Conservation (phyloP, 768 basidiomycete species). For the Lactarius evosmus region DNA sequence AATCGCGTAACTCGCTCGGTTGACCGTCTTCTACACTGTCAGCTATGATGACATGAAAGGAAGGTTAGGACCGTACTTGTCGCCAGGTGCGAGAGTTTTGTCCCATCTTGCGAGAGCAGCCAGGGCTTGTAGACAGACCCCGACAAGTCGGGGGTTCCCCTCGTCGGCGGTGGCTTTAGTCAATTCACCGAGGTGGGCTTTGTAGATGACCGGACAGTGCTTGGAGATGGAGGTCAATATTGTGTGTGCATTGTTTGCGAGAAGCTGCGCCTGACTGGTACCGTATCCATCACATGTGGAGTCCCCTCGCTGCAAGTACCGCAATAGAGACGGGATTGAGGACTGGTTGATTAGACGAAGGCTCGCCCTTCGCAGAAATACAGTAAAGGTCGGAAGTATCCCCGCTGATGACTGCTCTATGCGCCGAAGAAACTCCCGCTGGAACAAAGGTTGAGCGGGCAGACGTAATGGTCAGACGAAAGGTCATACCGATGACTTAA, state of each 20-base stretch:
- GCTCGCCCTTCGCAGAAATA: conserved; percentile 64
- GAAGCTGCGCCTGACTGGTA: conserved; percentile 37
- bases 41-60: neutral
- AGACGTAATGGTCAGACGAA: neutral
- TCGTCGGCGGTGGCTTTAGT: conserved; percentile 68
- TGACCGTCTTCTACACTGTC: conserved; percentile 48
- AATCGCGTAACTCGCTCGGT: conserved; percentile 60
- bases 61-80: conserved; percentile 48
- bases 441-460: conserved; percentile 6
- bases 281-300: conserved; percentile 36
- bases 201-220: conserved; percentile 67
- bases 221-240: conserved; percentile 67
- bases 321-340: conserved; percentile 76
- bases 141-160: conserved; percentile 50
- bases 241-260: conserved; percentile 48
- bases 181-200: conserved; percentile 72
- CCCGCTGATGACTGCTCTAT: conserved; percentile 66
- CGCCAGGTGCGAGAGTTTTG: conserved; percentile 50
- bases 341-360: conserved; percentile 82
- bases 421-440: conserved; percentile 79
- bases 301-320: conserved; percentile 52
- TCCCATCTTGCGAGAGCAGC: conserved; percentile 64
- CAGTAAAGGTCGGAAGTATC: conserved; percentile 62
- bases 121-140: conserved; percentile 73
- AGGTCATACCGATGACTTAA: conserved; percentile 67